phyloP scores from a whole-genome alignment of 345 rosid species.

The Mallotus nudiflorus region DNA sequence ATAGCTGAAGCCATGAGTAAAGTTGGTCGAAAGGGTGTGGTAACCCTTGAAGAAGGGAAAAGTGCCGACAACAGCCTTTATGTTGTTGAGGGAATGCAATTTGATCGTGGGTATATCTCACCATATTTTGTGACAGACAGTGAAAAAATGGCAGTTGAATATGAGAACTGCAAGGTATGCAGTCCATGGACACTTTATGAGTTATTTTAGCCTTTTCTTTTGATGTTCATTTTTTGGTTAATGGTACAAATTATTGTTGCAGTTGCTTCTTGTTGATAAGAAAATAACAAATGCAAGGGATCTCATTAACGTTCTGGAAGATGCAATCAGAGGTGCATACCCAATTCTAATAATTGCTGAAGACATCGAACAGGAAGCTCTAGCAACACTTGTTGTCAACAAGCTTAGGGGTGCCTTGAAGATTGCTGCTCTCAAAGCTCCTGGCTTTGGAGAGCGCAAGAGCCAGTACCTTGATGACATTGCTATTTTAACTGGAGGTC shows the following conservation, averaged over 20 bases:
- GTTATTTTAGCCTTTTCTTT: neutral
- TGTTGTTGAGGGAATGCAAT: constrained; percentile 99
- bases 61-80: constrained; percentile 95
- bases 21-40: constrained; percentile 96
- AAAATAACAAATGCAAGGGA: constrained; percentile 97
- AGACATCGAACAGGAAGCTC: constrained; percentile 97
- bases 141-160: constrained; percentile 98
- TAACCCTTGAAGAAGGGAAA: constrained; percentile 97
- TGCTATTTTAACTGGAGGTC: constrained; percentile 91
- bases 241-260: constrained; percentile 30
- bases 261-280: constrained; percentile 97
- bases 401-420: constrained; percentile 89
- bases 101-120: constrained; percentile 97
- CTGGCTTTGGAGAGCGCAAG: constrained; percentile 97
- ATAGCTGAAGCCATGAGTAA: constrained; percentile 98
- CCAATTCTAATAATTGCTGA: constrained; percentile 82
- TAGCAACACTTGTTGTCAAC: constrained; percentile 96
- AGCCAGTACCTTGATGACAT: constrained; percentile 97
- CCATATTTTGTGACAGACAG: constrained; percentile 97
- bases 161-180: constrained; percentile 90
- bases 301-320: constrained; percentile 79
- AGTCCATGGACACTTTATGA: neutral
- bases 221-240: neutral
- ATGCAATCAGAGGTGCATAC: constrained; percentile 78
- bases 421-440: constrained; percentile 96